Base-by-base conservation (phyloP, 257 asterid species). In the Nicotiana knightiana region DNA sequence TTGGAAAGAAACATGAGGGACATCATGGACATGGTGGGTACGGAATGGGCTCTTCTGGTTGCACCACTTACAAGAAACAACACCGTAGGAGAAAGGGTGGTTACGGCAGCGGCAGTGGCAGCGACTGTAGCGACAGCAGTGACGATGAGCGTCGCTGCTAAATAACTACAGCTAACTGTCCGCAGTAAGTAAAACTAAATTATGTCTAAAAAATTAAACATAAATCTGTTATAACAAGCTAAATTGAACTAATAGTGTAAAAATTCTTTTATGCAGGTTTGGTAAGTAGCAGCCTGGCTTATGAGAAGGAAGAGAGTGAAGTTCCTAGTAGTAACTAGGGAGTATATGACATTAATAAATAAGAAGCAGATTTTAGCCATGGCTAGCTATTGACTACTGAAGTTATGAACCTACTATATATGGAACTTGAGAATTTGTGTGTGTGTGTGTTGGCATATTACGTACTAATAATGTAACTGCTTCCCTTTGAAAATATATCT, bases 1-100 rank as follows among this genome's bases (percentile, higher is more conserved):
- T 75, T 75, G 79, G 79, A 48, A 75, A 75, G 46, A 75, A 26
- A 51, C 79, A 75, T 4, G 63, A 75, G 9, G 79, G 79, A 51
- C 79, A 73, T 3, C 43, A 73, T 3, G 79, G 79, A 48, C 46
- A 75, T 75, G 4, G 63, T 51, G n/a, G 43, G 9, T 75, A 75
- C 7, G 79, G 46, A 51, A 75, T 75, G 79, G 79, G 63, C 16
- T 7, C 79, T 24, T 73, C 79, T n/a, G 79, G 46, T 28, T 73
- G 3, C 63, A 73, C 62, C 43, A 48, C 79, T 6, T 51, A 51
- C 79, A 51, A 75, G 79, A 51, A 75, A 15, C 63, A 75, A 26
- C 79, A 51, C 79, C 43, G 43, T 8, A 51, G 9, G 63, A 75
- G 62, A 16, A 75, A 28, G 16, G 53, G 53, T 8, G 62, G 79